Evolutionary conservation across 2,329 filamentous ascomycete species (phyloP), one percentile per base, ranked within the genome.

Genomic region (Saccharata proteae): DNA sequence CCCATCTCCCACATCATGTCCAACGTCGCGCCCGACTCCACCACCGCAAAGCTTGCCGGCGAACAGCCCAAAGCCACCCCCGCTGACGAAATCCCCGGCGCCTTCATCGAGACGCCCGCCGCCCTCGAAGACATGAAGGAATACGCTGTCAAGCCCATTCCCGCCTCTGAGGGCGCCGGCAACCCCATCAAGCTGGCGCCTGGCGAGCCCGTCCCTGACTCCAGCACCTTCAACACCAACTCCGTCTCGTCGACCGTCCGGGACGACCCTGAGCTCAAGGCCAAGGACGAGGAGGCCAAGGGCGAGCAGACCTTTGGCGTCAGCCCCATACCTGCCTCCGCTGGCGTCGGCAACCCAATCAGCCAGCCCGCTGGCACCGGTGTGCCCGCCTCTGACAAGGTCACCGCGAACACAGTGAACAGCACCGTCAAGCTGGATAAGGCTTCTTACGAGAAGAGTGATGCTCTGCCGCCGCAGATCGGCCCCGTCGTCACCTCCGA

Each of bases 381-480:
- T 53, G 70, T 93, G 7, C 86, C 86, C 23, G 67, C 80, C 28
- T 55, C 67, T 16, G 69, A 61, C 53, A 68, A 69, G 16, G 49
- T 85, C 44, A 75, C 74, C 28, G 57, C 67, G 30, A 80, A 81
- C 54, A 77, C 84, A 30, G 70, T 93, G 48, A 73, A 77, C 24
- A 73, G 69, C 41, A 64, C 59, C 22, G 66, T 64, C 20, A 65
- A 61, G 47, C 70, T 82, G 13, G 86, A 94, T 53, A 71, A 84
- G 54, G 81, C 76, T 43, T 88, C 83, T 2, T 96, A 94, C 57
- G 79, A 92, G 54, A 81, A 81, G 55, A 75, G 77, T 40, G 80
- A 80, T 47, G 69, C 75, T 35, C 47, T 48, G 16, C 55, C 58
- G 36, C 54, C 55, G 20, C 42, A 62, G 19, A 49, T 67, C 9